Evolutionary conservation across 441 rosid genomes (phyloP).

Genomic region (Pelargonium cotyledonis): DNA sequence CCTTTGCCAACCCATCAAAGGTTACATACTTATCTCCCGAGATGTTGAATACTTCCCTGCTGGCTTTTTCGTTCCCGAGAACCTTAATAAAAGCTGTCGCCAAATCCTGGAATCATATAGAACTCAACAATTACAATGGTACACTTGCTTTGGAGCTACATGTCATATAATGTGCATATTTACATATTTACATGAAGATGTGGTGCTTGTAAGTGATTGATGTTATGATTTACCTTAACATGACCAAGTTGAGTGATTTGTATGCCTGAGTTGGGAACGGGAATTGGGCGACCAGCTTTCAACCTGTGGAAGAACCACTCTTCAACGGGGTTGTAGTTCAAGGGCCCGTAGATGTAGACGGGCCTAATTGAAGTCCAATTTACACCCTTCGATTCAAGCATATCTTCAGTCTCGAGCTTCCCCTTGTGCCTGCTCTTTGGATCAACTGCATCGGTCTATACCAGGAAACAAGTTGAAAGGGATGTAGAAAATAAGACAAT

Average conservation of each 20-base stretch:
- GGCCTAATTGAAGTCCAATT: constrained; percentile 91
- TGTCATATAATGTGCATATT: no score
- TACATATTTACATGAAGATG: no score
- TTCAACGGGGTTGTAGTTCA: constrained; percentile 95
- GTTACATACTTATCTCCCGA: constrained; percentile 89
- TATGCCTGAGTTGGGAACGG: constrained; percentile 74
- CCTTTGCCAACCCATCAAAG: constrained; percentile 80
- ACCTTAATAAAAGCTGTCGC: constrained; percentile 66
- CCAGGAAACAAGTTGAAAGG: constrained; percentile 17
- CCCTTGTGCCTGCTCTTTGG: constrained; percentile 98
- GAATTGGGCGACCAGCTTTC: constrained; percentile 90
- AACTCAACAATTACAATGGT: neutral
- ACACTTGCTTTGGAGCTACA: no score
- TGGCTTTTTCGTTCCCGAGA: constrained; percentile 81
- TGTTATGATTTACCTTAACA: constrained; percentile 51
- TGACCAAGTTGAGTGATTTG: constrained; percentile 91
- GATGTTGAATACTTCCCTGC: constrained; percentile 77
- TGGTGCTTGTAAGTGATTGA: no score
- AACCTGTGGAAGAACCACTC: constrained; percentile 97
- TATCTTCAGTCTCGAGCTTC: constrained; percentile 74
- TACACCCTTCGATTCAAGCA: constrained; percentile 54
- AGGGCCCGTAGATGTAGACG: constrained; percentile 87
- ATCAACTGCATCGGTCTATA: constrained; percentile 76
- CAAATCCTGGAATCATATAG: constrained; percentile 52
- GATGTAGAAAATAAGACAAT: neutral